Percentiles rank a stretch among this genome's conserved stretches.
These are phyloP conservation scores for Suhomyces kilbournensis DNA, from an alignment of 805 yeast genomes.

Conservation along the genomic window DNA sequence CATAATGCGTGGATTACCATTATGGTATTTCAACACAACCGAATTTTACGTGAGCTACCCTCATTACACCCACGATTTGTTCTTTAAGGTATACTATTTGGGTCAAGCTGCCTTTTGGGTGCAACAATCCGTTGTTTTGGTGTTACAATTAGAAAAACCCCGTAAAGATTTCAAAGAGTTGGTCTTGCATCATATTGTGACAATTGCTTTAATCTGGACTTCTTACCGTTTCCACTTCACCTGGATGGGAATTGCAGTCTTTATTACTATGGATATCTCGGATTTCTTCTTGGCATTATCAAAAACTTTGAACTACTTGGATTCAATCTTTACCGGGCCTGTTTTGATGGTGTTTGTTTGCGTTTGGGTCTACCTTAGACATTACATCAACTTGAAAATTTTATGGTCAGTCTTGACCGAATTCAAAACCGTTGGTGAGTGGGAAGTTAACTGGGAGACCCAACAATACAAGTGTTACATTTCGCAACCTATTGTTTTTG, in stretches of 20 bases:
- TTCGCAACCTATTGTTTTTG: conserved; percentile 85
- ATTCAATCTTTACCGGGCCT: conserved; percentile 59
- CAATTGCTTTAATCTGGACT: conserved; percentile 79
- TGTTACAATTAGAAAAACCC: conserved; percentile 87
- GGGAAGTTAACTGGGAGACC: conserved; percentile 74
- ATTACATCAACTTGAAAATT: conserved; percentile 74
- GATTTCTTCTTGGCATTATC: conserved; percentile 85
- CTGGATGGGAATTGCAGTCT: conserved; percentile 89
- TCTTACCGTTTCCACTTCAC: conserved; percentile 95
- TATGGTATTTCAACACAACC: conserved; percentile 87
- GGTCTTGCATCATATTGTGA: conserved; percentile 88
- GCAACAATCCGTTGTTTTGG: conserved; percentile 84
- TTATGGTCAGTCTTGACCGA: conserved; percentile 85
- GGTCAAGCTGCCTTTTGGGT: conserved; percentile 97
- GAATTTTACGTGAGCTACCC: conserved; percentile 82
- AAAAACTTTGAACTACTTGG: conserved; percentile 83
- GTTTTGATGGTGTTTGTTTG: conserved; percentile 65
- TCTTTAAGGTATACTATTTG: conserved; percentile 78
- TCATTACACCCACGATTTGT: conserved; percentile 66
- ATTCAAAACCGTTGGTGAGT: conserved; percentile 82
- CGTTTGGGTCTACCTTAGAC: conserved; percentile 88
- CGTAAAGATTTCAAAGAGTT: conserved; percentile 91
- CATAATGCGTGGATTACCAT: conserved; percentile 75
- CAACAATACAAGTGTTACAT: conserved; percentile 97
- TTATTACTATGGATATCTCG: conserved; percentile 93